Conservation (phyloP, 805 yeast species). For the Lipomyces oligophaga region DNA sequence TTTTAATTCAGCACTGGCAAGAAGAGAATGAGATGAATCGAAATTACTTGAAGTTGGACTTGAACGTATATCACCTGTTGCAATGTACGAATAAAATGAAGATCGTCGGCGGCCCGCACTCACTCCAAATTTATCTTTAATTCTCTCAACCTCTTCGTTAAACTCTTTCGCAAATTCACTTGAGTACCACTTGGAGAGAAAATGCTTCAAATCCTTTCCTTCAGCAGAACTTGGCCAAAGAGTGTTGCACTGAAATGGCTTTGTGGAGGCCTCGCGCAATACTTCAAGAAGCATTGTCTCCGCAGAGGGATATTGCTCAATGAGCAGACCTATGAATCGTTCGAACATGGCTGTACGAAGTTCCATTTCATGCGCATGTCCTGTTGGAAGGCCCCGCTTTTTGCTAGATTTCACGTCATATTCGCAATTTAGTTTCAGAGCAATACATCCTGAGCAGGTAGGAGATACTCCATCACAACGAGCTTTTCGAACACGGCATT, state of each 20-base stretch:
- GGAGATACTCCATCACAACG: slow-evolving; percentile 17
- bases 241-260: neutral
- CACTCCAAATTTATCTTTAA: slow-evolving; percentile 5
- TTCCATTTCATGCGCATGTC: slow-evolving; percentile 24
- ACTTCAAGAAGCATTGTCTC: slow-evolving; percentile 6
- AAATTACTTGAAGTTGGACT: no score
- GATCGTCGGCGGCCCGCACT: slow-evolving; percentile 14
- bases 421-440: slow-evolving; percentile 8
- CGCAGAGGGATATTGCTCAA: slow-evolving; percentile 3
- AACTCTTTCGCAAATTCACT: slow-evolving; percentile 2
- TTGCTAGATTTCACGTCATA: slow-evolving; percentile 9
- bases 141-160: slow-evolving; percentile 8
- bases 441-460: slow-evolving; percentile 10
- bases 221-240: slow-evolving; percentile 8
- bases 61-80: no score
- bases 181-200: slow-evolving; percentile 8
- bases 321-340: slow-evolving; percentile 5
- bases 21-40: neutral
- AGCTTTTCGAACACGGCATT: slow-evolving; percentile 16
- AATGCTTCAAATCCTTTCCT: neutral
- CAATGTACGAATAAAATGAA: neutral
- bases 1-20: neutral
- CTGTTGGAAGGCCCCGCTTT: slow-evolving; percentile 19
- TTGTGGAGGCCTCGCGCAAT: neutral
- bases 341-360: slow-evolving; percentile 14